Base-by-base conservation (phyloP, 768 basidiomycete species). In the Russula vinacea region DNA sequence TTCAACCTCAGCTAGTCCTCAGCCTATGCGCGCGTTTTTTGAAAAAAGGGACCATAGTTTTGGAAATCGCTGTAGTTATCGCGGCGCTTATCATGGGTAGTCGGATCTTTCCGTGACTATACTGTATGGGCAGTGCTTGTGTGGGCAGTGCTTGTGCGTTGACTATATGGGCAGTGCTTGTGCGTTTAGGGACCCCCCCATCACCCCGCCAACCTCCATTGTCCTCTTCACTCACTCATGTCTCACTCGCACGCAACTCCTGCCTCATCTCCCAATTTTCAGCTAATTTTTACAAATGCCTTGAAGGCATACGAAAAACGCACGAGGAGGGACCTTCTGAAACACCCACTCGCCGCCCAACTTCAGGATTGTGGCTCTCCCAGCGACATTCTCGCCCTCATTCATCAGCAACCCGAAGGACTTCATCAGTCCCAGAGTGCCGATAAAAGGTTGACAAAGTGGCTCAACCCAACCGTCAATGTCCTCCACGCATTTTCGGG, bases 401-500 rank as follows among this genome's bases (percentile, higher is more conserved):
- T 63, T 17, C 32, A 45, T n/a, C 32, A 52, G 10, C 56, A 47
- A 53, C n/a, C 16, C 22, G 50, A 52, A 1, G 32, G 5, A 9
- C 39, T 58, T 17, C 11, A 51, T 33, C 55, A 56, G 16, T 57
- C 42, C 14, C 42, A 19, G 13, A 22, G 6, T 9, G 6, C 4
- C 8, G 42, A 37, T 1, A 44, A 29, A 6, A 32, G 3, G 17
- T 16, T 33, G 17, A 45, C 56, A 37, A 63, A 22, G 5, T 63
- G 42, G 57, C 50, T 58, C 17, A 9, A 58, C 16, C 62, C 50
- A 3, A 40, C 44, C 0, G 51, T 63, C 2, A 35, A 58, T 16
- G 40, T 63, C 5, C 6, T 63, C 0, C 19, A 37, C 16, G 24
- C 62, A 0, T 52, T 63, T 7, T 63, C 62, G 8, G 56, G 2